Evolutionary conservation across 1,139 yeast genomes (phyloP).

Genomic region (Nakaseomyces sp.): DNA sequence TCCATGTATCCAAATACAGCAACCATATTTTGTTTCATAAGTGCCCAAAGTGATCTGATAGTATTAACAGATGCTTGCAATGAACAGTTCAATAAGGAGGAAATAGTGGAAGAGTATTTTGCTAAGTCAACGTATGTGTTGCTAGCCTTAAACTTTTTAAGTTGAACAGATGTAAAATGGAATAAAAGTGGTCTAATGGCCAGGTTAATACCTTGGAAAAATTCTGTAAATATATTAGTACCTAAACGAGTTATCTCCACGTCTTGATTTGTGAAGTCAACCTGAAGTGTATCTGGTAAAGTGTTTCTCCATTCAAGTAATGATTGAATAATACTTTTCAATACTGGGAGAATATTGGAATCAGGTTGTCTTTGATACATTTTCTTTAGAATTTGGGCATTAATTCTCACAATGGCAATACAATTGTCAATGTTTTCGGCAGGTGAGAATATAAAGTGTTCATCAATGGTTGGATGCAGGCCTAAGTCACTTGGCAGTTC

Average conservation of each 20-base stretch:
- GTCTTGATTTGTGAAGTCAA: slow-evolving; percentile 47
- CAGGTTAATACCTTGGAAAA: slow-evolving; percentile 74
- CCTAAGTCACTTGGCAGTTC: slow-evolving; percentile 62
- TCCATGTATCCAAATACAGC: slow-evolving; percentile 87
- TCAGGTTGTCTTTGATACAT: slow-evolving; percentile 72
- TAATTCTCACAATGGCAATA: slow-evolving; percentile 72
- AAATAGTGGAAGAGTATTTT: slow-evolving; percentile 56
- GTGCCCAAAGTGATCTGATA: slow-evolving; percentile 62
- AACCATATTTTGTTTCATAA: slow-evolving; percentile 67
- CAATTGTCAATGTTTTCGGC: slow-evolving; percentile 74
- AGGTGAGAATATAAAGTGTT: slow-evolving; percentile 66
- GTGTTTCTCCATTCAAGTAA: slow-evolving; percentile 62
- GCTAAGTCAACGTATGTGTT: slow-evolving; percentile 60
- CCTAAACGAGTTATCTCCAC: slow-evolving; percentile 57
- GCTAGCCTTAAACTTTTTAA: slow-evolving; percentile 42
- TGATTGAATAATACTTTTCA: slow-evolving; percentile 61
- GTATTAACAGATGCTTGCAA: slow-evolving; percentile 79
- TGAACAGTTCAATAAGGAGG: slow-evolving; percentile 66
- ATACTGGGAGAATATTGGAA: slow-evolving; percentile 62
- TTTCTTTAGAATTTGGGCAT: slow-evolving; percentile 63
- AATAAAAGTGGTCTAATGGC: slow-evolving; percentile 75
- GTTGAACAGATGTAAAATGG: slow-evolving; percentile 67
- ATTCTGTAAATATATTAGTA: slow-evolving; percentile 76
- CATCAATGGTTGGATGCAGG: slow-evolving; percentile 48
- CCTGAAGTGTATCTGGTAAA: slow-evolving; percentile 54